Evolutionary conservation across 805 yeast species (phyloP), one percentile per base, ranked within the genome.

Genomic region (Saccharomycopsis oosterbeekiorum): DNA sequence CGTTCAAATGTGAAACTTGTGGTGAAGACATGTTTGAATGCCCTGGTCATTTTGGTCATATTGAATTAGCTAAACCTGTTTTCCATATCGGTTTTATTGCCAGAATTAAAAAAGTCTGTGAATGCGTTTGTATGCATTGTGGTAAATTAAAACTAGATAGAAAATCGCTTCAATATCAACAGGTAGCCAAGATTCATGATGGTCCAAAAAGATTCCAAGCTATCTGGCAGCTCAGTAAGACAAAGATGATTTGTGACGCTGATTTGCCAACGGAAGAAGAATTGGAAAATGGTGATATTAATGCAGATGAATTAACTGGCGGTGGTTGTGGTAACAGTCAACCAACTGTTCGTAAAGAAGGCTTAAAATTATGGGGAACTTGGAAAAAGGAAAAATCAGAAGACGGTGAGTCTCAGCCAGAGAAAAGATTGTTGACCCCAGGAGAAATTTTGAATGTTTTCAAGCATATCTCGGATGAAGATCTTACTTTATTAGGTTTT

Each of bases 11-110:
- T 80, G 98, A 93, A 79, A 94, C 99, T 26, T 94, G 99, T 80
- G 96, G 97, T 70, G 99, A 94, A 74, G 97, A 93, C 69, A 94
- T 94, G 97, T 89, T 93, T 64, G 98, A 94, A 73, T 94, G 99
- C 76, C 98, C 98, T 0, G 99, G 99, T 63, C 99, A 94, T 77
- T 94, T 94, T 75, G 99, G 99, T 67, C 99, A 94, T 71, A 94
- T 94, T 64, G 99, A 94, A 73, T 80, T 94, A 66, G 98, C 99
- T 41, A 94, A 93, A 73, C 99, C 99, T 14, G 99, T 94, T 43
- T 94, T 94, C 76, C 99, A 94, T 74, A 90, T 94, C 73, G 99
- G 97, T 56, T 94, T 90, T 74, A 84, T 94, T 69, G 83, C 96
- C 56, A 93, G 89, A 72, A 93, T 94, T 70, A 94, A 94, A 73